Conservation (phyloP, 345 rosid genomes). For the Gynandropsis gynandra region DNA sequence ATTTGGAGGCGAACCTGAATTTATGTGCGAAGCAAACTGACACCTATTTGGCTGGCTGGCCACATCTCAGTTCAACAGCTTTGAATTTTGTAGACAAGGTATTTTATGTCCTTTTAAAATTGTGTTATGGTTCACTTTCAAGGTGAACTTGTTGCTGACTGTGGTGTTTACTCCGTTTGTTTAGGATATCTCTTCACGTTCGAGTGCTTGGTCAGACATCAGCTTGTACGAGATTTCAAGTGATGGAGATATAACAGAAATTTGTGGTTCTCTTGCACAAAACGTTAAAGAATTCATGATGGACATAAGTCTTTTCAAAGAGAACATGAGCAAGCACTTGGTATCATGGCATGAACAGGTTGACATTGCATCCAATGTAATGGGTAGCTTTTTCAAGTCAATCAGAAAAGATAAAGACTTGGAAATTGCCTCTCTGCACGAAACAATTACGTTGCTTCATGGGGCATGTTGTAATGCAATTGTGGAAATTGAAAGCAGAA, state of each 20-base stretch:
- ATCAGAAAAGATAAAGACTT: constrained; percentile 40
- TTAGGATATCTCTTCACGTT: constrained; percentile 39
- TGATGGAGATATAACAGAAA: constrained; percentile 32
- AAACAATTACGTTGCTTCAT: constrained; percentile 49
- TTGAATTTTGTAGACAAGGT: constrained; percentile 40
- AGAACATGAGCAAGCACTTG: constrained; percentile 42
- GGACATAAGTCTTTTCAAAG: constrained; percentile 40
- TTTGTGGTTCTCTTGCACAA: constrained; percentile 37
- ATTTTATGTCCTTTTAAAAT: constrained; percentile 15
- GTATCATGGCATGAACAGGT: constrained; percentile 44
- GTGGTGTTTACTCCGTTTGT: constrained; percentile 18
- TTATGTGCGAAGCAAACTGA: constrained; percentile 37
- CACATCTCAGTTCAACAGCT: constrained; percentile 21
- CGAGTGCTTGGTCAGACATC: constrained; percentile 35
- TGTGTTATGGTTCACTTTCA: constrained; percentile 9
- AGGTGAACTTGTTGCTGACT: constrained; percentile 17
- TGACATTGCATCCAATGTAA: constrained; percentile 32
- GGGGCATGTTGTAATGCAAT: constrained; percentile 57
- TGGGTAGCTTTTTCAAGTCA: constrained; percentile 39
- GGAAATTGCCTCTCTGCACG: constrained; percentile 43
- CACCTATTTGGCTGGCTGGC: constrained; percentile 28
- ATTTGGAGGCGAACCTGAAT: constrained; percentile 45
- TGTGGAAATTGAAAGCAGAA: constrained; percentile 57
- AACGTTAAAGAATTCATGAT: constrained; percentile 45
- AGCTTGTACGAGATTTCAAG: constrained; percentile 36